Percentiles rank a stretch among this genome's conserved stretches.
phyloP scores from a whole-genome alignment of 176 grass and related monocot genomes.

The Metroxylon sagu region DNA sequence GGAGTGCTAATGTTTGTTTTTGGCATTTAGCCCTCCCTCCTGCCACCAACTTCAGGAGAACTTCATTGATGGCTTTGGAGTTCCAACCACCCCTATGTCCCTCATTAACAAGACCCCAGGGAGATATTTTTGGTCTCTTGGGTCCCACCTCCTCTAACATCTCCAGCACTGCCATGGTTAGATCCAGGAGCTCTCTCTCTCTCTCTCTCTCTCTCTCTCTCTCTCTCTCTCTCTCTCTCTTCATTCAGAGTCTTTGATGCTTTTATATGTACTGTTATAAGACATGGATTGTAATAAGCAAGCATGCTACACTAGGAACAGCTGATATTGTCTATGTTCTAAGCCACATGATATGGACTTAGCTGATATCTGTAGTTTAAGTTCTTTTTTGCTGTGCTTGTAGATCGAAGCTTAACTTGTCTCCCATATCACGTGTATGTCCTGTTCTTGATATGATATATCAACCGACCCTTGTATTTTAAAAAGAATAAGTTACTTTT shows the following conservation, averaged over 20 bases:
- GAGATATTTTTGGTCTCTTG: constrained; percentile 91
- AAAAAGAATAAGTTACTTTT: too few relatives aligned
- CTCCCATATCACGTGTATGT: too few relatives aligned
- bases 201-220: constrained; percentile 8
- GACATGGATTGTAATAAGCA: constrained; percentile 74
- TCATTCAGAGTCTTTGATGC: constrained; percentile 24
- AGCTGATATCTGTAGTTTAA: constrained; percentile 29
- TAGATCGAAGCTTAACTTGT: background rate
- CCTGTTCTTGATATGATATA: too few relatives aligned
- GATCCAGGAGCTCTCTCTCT: constrained; percentile 28
- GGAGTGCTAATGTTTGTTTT: constrained; percentile 91
- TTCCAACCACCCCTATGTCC: constrained; percentile 16
- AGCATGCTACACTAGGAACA: constrained; percentile 40
- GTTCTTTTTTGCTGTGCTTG: constrained; percentile 23
- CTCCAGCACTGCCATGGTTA: constrained; percentile 75
- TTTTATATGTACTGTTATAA: constrained; percentile 60
- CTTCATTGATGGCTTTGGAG: constrained; percentile 86
- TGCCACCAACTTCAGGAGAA: constrained; percentile 39
- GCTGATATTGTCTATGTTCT: constrained; percentile 8
- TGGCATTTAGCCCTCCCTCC: constrained; percentile 65
- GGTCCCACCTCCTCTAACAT: constrained; percentile 56
- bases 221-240: background rate
- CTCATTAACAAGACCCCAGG: constrained; percentile 39
- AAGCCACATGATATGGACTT: constrained; percentile 2
- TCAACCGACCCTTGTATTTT: too few relatives aligned